These are phyloP conservation scores for Ambrosiella cleistominuta DNA, from an alignment of 2,329 filamentous ascomycete genomes.

Conservation along the genomic window DNA sequence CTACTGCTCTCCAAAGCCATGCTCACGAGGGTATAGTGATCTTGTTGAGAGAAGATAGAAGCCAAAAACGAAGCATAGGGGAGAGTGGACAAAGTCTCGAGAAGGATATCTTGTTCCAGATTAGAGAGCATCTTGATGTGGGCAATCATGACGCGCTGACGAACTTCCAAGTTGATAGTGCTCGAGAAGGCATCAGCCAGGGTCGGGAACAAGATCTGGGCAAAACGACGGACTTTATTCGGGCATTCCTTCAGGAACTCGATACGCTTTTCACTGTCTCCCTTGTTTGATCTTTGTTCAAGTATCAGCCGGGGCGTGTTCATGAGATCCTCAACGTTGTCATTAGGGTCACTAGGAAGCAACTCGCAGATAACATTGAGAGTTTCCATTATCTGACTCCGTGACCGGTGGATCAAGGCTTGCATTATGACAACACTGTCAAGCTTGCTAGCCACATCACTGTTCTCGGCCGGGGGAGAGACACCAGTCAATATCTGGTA, in stretches of 20 bases:
- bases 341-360: constrained; percentile 38
- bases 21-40: constrained; percentile 73
- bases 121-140: constrained; percentile 97
- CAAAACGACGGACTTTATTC: constrained; percentile 74
- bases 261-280: constrained; percentile 59
- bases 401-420: constrained; percentile 82
- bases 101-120: constrained; percentile 66
- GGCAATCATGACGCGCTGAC: constrained; percentile 87
- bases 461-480: constrained; percentile 64
- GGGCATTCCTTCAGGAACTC: constrained; percentile 69
- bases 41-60: constrained; percentile 86
- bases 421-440: constrained; percentile 98
- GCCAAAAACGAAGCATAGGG: constrained; percentile 93
- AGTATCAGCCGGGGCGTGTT: not conserved
- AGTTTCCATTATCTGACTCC: constrained; percentile 93
- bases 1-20: constrained; percentile 80
- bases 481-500: constrained; percentile 96
- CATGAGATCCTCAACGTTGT: constrained; percentile 20
- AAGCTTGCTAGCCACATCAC: constrained; percentile 68
- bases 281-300: not conserved
- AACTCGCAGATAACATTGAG: constrained; percentile 95
- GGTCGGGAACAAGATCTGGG: constrained; percentile 82
- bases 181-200: constrained; percentile 94
- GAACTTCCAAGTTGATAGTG: constrained; percentile 85
- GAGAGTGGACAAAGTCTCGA: constrained; percentile 70